Evolutionary conservation across 208 protist genomes (phyloP).

Genomic region (Lotmaria passim): DNA sequence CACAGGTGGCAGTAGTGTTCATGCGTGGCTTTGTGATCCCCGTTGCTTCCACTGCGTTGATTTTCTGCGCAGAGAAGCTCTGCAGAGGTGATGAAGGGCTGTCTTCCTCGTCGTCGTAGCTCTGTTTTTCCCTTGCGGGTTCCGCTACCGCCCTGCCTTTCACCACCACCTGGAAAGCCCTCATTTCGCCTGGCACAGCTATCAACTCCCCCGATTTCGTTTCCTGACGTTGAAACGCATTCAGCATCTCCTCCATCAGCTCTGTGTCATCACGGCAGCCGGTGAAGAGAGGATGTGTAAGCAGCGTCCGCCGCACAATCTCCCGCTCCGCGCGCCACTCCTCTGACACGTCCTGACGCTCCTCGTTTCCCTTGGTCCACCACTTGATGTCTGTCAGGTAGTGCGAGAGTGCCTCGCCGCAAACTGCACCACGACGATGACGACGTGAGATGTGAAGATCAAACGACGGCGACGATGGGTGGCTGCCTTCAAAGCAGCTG

Average conservation of each 20-base stretch:
- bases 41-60: too few species aligned
- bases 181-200: not conserved
- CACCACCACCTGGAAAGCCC: constrained; percentile 27
- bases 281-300: constrained; percentile 15
- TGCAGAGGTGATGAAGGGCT: not conserved
- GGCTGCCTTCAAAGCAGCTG: not conserved
- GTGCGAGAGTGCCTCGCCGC: not conserved
- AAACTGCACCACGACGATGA: constrained; percentile 17
- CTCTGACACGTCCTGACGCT: not conserved
- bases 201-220: constrained; percentile 5
- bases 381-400: constrained; percentile 1
- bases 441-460: not conserved
- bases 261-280: not conserved
- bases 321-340: not conserved
- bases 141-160: constrained; percentile 5
- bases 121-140: not conserved
- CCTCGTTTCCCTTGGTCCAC: not conserved
- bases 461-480: not conserved
- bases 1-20: not conserved
- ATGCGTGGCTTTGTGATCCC: not conserved
- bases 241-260: constrained; percentile 14
- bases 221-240: constrained; percentile 16
- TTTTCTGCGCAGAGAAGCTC: not conserved
- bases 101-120: not conserved
- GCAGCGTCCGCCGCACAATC: constrained; percentile 3